Base-by-base conservation (phyloP, 352 stramenopile species). In the Phytophthora nicotianae region DNA sequence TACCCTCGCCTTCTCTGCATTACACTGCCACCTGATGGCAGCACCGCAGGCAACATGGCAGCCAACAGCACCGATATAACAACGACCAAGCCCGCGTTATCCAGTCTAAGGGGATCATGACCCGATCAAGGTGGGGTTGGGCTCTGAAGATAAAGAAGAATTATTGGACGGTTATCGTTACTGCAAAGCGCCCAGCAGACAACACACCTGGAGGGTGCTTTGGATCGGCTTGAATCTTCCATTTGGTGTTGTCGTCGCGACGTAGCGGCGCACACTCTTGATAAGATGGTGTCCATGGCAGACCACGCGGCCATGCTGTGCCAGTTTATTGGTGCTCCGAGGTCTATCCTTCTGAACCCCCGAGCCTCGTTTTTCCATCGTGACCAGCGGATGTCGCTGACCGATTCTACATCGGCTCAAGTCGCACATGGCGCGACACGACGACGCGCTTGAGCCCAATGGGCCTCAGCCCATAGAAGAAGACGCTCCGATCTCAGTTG, bases 381-480 rank as follows among this genome's bases (percentile, higher is more conserved):
- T 42, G 53, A 60, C 29, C 33, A 59, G 50, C 52, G 27, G 46
- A 47, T 59, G 52, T 68, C 53, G 23, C 52, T 58, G 29, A 50
- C 32, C 58, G 62, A 61, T 53, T 72, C 27, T 72, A 68, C 58
- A 70, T 57, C 14, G 16, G 37, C 16, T 47, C 52, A 58, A 53
- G 43, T 42, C 60, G 17, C 50, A 45, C 40, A 52, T 64, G 17
- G 33, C 40, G 14, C 64, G 50, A 64, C 46, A 33, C 26, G 23
- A 47, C 63, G 50, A 65, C 33, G 29, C n/a, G 26, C 24, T 37
- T 19, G 32, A 38, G 10, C 10, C 32, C 32, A 38, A n/a, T 29
- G 24, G 2, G 24, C 24, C n/a, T 29, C 33, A 20, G 13, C 20
- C 42, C 42, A 50, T 17, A 23, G 13, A 43, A 33, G 42, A 56